A percentile compares a stretch with the other conserved stretches of the same genome.
phyloP scores from a whole-genome alignment of 2,329 filamentous ascomycete genomes.

The Neospermospora avenae region DNA sequence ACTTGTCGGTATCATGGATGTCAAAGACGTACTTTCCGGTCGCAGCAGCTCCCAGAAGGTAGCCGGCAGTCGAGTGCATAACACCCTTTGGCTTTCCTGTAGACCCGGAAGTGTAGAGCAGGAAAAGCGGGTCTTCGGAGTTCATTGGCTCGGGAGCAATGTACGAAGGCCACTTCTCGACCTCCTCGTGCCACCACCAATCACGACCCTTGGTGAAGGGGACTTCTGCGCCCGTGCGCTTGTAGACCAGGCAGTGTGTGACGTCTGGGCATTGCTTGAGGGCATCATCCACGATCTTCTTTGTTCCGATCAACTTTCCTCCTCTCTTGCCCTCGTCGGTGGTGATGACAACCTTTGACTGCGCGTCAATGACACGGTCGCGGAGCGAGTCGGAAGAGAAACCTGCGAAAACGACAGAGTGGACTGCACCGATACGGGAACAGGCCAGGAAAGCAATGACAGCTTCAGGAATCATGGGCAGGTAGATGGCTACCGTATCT shows the following conservation, averaged over 20 bases:
- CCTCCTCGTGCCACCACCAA: slow-evolving; percentile 98
- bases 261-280: slow-evolving; percentile 94
- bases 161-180: slow-evolving; percentile 94
- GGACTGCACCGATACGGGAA: slow-evolving; percentile 86
- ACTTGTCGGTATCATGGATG: slow-evolving; percentile 87
- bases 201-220: slow-evolving; percentile 73
- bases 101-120: slow-evolving; percentile 96
- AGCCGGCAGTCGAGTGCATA: slow-evolving; percentile 95
- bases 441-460: slow-evolving; percentile 88
- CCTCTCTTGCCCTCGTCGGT: slow-evolving; percentile 97
- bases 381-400: slow-evolving; percentile 96
- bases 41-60: slow-evolving; percentile 86
- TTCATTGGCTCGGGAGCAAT: slow-evolving; percentile 84
- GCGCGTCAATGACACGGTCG: slow-evolving; percentile 87
- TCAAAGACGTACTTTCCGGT: slow-evolving; percentile 99
- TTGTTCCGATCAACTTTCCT: slow-evolving; percentile 94
- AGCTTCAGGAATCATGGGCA: slow-evolving; percentile 98
- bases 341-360: slow-evolving; percentile 92
- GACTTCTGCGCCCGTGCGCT: slow-evolving; percentile 89
- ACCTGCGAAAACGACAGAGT: slow-evolving; percentile 96
- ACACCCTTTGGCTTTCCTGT: slow-evolving; percentile 99
- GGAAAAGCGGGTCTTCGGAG: slow-evolving; percentile 93
- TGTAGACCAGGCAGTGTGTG: slow-evolving; percentile 81
- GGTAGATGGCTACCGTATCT: slow-evolving; percentile 93
- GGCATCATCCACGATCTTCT: slow-evolving; percentile 98